Evolutionary conservation across 495 filamentous ascomycete species (phyloP), one percentile per base, ranked within the genome.

Genomic region (Daldinia grandis): DNA sequence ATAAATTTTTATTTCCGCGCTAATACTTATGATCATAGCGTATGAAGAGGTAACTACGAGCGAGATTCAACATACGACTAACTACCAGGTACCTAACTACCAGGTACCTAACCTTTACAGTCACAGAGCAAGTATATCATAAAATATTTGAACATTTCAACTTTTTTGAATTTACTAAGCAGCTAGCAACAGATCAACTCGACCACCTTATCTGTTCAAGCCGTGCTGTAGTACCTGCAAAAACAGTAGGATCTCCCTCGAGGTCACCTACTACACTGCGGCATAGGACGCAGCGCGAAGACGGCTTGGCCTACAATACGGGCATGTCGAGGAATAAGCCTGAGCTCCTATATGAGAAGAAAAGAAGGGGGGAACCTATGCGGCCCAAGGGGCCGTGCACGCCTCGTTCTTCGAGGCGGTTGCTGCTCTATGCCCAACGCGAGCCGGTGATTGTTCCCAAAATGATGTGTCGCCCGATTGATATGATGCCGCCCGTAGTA

Each of bases 101-200:
- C 5, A n/a, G 37, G 9, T 12, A 55, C 17, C n/a, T n/a, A n/a
- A 37, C 12, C 3, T 10, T 33, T 3, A 24, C 33, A 25, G 1
- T 38, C 54, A 57, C 42, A 1, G 0, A 44, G 40, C 19, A 35
- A 10, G 5, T 40, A 24, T 8, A 47, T 21, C 42, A 10, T 21
- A 33, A 40, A n/a, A 25, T n/a, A 55, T 62, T 66, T 62, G 68
- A 71, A 71, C 62, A 42, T 71, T 71, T 71, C 8, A 62, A 62
- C 62, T 62, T 66, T 71, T 71, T 71, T 66, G 8, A 12, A 64
- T 62, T 66, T 24, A 62, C 57, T 42, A 62, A 44, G 57, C 33
- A 66, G 27, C 19, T 50, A 58, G 10, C 49, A 49, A 59, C 14
- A 63, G 54, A 66, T 59, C 55, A 58, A 65, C 56, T 56, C 53